phyloP scores from a whole-genome alignment of 345 rosid genomes.

The Arabis alpina region DNA sequence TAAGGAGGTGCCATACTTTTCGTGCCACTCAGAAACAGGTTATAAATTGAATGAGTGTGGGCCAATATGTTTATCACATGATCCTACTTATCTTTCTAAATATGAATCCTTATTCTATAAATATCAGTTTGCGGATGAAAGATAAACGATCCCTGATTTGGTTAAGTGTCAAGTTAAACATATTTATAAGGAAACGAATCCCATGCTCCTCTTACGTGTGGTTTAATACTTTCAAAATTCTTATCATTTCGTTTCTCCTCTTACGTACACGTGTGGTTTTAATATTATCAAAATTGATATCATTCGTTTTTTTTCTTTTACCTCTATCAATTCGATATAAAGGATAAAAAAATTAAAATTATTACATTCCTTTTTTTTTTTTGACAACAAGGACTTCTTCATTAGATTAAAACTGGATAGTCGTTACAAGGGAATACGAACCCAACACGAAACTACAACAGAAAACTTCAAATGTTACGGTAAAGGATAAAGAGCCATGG shows the following conservation, averaged over 20 bases:
- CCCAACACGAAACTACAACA: too few species aligned
- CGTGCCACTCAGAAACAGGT: slow-evolving; percentile 42
- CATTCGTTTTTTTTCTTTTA: too few species aligned
- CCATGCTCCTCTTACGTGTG: slow-evolving; percentile 14
- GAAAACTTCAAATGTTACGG: too few species aligned
- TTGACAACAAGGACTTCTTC: too few species aligned
- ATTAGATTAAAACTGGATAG: too few species aligned
- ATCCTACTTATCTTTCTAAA: slow-evolving; percentile 2
- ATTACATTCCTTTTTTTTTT: too few species aligned
- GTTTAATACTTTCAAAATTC: background rate
- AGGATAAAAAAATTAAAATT: too few species aligned
- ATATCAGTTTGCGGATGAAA: background rate
- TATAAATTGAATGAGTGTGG: slow-evolving; percentile 39
- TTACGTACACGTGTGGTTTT: too few species aligned
- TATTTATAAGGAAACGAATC: background rate
- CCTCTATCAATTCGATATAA: too few species aligned
- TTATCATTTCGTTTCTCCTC: background rate
- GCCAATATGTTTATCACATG: slow-evolving; percentile 31
- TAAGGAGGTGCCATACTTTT: slow-evolving; percentile 34
- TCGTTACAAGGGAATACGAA: too few species aligned
- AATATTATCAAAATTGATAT: too few species aligned
- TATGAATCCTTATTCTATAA: background rate
- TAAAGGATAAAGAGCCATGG: too few species aligned
- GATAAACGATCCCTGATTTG: background rate
- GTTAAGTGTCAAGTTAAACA: slow-evolving; percentile 11